Evolutionary conservation across 2,329 filamentous ascomycete genomes (phyloP).

Genomic region (Paramyrothecium sp.): DNA sequence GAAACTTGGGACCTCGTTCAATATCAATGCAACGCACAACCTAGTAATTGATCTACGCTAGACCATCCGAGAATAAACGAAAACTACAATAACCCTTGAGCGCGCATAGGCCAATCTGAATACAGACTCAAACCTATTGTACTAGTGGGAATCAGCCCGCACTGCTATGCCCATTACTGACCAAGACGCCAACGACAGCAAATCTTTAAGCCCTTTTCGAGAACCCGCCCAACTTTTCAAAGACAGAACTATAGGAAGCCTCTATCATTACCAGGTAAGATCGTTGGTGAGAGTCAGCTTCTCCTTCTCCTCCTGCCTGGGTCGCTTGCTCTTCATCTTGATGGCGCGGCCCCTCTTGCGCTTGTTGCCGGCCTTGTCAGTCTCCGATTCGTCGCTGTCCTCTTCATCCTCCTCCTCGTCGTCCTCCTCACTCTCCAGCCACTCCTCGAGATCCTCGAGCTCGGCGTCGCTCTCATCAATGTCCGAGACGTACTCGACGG

Average conservation of each 20-base stretch:
- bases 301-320: constrained; percentile 62
- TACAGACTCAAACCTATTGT: background rate
- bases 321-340: constrained; percentile 44
- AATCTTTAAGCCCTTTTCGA: background rate
- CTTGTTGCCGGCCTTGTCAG: constrained; percentile 54
- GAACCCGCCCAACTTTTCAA: background rate
- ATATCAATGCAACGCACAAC: too few species aligned
- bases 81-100: background rate
- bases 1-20: background rate
- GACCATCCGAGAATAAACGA: too few species aligned
- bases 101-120: background rate
- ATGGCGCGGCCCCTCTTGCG: constrained; percentile 49
- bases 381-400: constrained; percentile 56
- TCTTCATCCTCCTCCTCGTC: constrained; percentile 57
- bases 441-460: constrained; percentile 82
- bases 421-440: constrained; percentile 72
- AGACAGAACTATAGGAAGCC: background rate
- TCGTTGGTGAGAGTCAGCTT: constrained; percentile 41
- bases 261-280: constrained; percentile 13
- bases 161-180: background rate
- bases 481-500: constrained; percentile 92
- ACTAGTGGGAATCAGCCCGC: background rate
- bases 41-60: too few species aligned
- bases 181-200: background rate
- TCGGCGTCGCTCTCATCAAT: constrained; percentile 82